Evolutionary conservation across 2,329 filamentous ascomycete genomes (phyloP), one percentile per base, ranked within the genome.

Genomic region (Sporothrix variecibatus): DNA sequence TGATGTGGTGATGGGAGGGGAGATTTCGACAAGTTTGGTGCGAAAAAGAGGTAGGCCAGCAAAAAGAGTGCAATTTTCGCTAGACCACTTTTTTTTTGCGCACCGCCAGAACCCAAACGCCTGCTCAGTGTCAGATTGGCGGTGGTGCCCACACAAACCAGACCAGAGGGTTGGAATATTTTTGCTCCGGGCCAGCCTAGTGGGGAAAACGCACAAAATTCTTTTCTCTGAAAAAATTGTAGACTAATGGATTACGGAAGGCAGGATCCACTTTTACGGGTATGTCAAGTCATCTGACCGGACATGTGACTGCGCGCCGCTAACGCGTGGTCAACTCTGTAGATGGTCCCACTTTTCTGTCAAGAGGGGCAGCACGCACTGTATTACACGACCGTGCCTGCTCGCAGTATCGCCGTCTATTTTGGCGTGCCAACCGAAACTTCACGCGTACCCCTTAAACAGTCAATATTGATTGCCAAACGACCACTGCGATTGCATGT

Each of bases 261-360:
- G 31, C 31, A 20, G 40, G 62, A 56, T 23, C 31, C 40, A 34
- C 49, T 23, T 43, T 23, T 68, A 26, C 9, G 3, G 6, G 9
- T 9, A 72, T 1, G 20, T 17, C 31, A 4, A 15, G 28, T 65
- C 75, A 75, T 31, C 76, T 79, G 78, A 75, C 71, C 1, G 77
- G 20, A 81, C 82, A 78, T 79, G 78, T 74, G 81, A 80, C 64
- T 56, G 75, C 78, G 79, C 77, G 79, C 68, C 38, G 15, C 9
- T 20, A 72, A 76, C 77, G 79, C 62, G 72, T 67, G 62, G n/a
- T 20, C 7, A 62, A 4, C 51, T 26, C 34, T 49, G 51, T 17
- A 26, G 7, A 17, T 46, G 34, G 31, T 46, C 38, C 69, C 68
- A 20, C 56, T 74, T 76, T 68, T 51, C 15, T 46, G 9, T 23